These are phyloP conservation scores for Calonectria pteridis DNA, from an alignment of 2,329 filamentous ascomycete genomes.

Conservation along the genomic window DNA sequence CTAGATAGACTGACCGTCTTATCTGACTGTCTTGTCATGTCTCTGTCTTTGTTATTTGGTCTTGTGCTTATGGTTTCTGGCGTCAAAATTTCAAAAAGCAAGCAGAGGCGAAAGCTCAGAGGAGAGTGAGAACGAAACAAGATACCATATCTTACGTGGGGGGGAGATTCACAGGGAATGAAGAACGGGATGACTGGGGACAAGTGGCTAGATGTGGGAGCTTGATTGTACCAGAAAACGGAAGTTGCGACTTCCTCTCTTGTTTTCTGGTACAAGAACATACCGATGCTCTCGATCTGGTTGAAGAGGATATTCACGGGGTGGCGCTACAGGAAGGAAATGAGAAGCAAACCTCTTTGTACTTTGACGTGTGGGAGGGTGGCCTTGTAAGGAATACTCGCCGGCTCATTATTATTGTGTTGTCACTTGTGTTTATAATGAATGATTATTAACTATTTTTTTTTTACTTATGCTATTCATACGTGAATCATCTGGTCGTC, in stretches of 20 bases:
- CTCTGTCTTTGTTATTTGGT: constrained; percentile 25
- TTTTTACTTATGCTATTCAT: constrained; percentile 11
- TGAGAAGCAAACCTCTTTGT: constrained; percentile 43
- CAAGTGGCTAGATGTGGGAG: constrained; percentile 19
- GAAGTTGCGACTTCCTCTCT: constrained; percentile 33
- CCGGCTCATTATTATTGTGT: constrained; percentile 39
- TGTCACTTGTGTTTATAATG: constrained; percentile 44
- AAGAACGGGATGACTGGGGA: constrained; percentile 1
- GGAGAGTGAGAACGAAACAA: constrained; percentile 2
- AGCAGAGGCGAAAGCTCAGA: constrained; percentile 17
- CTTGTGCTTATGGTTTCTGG: constrained; percentile 22
- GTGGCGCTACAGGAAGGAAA: constrained; percentile 39
- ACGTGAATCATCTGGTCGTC: not conserved
- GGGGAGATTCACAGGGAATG: not conserved
- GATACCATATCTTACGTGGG: not conserved
- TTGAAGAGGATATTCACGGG: constrained; percentile 27
- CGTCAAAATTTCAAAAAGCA: constrained; percentile 30
- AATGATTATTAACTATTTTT: constrained; percentile 40
- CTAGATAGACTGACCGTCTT: constrained; percentile 30
- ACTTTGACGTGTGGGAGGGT: constrained; percentile 38
- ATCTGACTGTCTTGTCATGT: constrained; percentile 14
- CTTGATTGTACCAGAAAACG: constrained; percentile 29
- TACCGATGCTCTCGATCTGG: constrained; percentile 30
- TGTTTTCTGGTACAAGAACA: constrained; percentile 41
- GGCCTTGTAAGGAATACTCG: constrained; percentile 39